A percentile compares a stretch with the other conserved stretches of the same genome.
Conservation (phyloP, 768 basidiomycete species). For the Auricularia auricula-judae region DNA sequence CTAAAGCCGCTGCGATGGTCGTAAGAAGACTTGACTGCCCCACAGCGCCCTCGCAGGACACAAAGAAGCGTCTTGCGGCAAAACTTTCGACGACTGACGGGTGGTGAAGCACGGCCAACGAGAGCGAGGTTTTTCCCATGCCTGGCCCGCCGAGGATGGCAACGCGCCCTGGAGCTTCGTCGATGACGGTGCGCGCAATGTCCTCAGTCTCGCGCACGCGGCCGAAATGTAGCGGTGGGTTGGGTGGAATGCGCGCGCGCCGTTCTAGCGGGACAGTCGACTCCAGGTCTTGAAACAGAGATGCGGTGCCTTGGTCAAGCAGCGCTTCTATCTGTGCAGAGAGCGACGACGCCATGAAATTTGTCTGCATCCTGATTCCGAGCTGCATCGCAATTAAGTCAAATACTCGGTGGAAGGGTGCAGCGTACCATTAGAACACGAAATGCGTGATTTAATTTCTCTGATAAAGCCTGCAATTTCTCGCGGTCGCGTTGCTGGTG, state of each 20-base stretch:
- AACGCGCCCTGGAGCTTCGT: background rate
- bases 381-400: background rate
- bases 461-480: background rate
- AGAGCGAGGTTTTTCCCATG: slow-evolving; percentile 30
- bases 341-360: no score
- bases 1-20: background rate
- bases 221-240: background rate
- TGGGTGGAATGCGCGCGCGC: background rate
- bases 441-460: background rate
- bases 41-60: slow-evolving; percentile 19
- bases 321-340: no score
- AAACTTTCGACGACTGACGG: slow-evolving; percentile 14
- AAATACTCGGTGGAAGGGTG: background rate
- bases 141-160: slow-evolving; percentile 22
- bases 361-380: background rate
- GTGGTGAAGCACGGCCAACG: slow-evolving; percentile 22
- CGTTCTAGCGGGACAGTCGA: background rate
- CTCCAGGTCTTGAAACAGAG: background rate
- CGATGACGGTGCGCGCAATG: background rate
- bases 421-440: background rate
- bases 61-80: slow-evolving; percentile 18
- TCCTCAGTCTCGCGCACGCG: background rate
- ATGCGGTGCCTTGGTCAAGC: background rate
- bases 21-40: background rate
- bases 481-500: background rate